These are phyloP conservation scores for Bromus sterilis DNA, from an alignment of 176 grass and related monocot species.

Conservation along the genomic window DNA sequence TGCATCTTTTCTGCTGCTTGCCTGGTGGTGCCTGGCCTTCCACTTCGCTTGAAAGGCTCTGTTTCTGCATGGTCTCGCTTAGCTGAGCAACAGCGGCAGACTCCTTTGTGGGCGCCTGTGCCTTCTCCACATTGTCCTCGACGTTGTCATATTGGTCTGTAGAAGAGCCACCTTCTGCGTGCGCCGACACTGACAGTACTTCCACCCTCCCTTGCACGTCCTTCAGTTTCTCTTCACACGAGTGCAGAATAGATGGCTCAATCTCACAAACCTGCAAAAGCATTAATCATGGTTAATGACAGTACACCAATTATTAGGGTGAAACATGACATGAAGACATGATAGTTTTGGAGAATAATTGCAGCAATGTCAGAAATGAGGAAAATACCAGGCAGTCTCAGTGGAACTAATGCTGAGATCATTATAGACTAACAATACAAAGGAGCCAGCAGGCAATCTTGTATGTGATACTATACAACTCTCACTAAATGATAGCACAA, in stretches of 20 bases:
- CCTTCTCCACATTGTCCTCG: slow-evolving; percentile 24
- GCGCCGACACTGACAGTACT: slow-evolving; percentile 61
- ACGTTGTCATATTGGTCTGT: slow-evolving; percentile 41
- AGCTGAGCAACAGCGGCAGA: slow-evolving; percentile 15
- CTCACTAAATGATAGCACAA: not conserved
- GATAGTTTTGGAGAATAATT: not conserved
- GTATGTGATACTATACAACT: not conserved
- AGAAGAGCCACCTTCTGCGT: slow-evolving; percentile 45
- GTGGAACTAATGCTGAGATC: not conserved
- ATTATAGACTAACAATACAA: not conserved
- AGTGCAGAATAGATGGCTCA: slow-evolving; percentile 66
- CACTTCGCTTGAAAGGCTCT: slow-evolving; percentile 33
- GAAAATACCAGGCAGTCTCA: not conserved
- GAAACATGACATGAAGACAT: not conserved
- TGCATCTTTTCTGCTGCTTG: slow-evolving; percentile 60
- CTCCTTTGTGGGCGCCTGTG: slow-evolving; percentile 29
- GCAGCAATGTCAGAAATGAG: not conserved
- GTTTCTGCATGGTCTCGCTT: slow-evolving; percentile 48
- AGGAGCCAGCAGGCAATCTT: not conserved
- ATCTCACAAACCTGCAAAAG: slow-evolving; percentile 79
- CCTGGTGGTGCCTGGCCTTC: slow-evolving; percentile 13
- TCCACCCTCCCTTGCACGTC: slow-evolving; percentile 66
- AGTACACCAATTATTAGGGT: not conserved
- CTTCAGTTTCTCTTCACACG: slow-evolving; percentile 70
- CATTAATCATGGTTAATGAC: not conserved